phyloP scores from a whole-genome alignment of 495 filamentous ascomycete genomes.

The Astrothelium subdiscretum region DNA sequence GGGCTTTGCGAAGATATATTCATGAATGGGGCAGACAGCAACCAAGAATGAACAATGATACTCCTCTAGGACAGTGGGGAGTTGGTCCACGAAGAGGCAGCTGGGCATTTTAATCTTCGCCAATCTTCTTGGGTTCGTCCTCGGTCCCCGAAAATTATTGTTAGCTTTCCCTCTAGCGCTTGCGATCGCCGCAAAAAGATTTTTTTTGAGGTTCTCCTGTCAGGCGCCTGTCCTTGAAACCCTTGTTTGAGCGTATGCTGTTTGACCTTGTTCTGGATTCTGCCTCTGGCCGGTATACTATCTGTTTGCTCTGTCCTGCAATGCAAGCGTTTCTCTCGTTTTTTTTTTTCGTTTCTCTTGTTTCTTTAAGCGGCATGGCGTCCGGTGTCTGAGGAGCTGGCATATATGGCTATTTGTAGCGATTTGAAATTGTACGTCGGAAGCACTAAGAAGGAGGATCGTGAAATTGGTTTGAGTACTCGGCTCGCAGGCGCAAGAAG shows the following conservation, averaged over 20 bases:
- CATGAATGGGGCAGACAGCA: slow-evolving; percentile 75
- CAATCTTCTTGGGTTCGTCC: not conserved
- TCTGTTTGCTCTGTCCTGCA: too few species aligned
- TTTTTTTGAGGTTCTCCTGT: not conserved
- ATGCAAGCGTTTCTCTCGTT: too few species aligned
- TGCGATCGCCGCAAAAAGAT: not conserved
- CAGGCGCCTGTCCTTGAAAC: not conserved
- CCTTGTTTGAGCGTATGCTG: too few species aligned
- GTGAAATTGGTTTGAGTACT: not conserved
- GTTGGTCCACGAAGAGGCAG: slow-evolving; percentile 63
- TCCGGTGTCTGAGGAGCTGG: not conserved
- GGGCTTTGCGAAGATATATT: slow-evolving; percentile 69
- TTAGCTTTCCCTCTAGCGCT: not conserved
- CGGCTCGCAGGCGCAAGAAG: not conserved
- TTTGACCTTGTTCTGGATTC: too few species aligned
- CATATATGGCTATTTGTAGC: not conserved
- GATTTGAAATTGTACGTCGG: not conserved
- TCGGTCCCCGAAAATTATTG: not conserved
- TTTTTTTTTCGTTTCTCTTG: not conserved
- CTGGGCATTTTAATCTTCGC: slow-evolving; percentile 56
- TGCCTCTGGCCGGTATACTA: too few species aligned
- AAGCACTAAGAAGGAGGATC: not conserved
- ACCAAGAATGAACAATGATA: slow-evolving; percentile 46
- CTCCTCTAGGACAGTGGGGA: slow-evolving; percentile 52
- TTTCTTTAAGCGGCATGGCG: not conserved